phyloP scores from a whole-genome alignment of 805 yeast genomes.

The Starmerella powellii region DNA sequence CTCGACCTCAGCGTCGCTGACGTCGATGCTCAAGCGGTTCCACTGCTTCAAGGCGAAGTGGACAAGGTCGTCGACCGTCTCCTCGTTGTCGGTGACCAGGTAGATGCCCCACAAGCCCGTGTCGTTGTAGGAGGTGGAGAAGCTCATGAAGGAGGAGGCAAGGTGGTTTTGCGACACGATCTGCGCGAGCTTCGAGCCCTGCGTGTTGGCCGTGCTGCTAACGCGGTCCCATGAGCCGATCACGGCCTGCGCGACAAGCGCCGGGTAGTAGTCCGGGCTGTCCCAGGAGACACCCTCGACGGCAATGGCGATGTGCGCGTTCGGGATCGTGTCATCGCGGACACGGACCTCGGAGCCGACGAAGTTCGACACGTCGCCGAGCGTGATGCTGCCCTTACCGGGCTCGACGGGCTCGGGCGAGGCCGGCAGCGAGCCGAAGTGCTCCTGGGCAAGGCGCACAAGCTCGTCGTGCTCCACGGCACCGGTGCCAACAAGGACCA shows the following conservation, averaged over 20 bases:
- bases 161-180: slow-evolving; percentile 50
- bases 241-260: slow-evolving; percentile 90
- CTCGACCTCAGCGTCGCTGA: slow-evolving; percentile 75
- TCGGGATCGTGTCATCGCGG: slow-evolving; percentile 71
- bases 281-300: slow-evolving; percentile 99
- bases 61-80: slow-evolving; percentile 53
- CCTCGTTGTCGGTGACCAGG: slow-evolving; percentile 66
- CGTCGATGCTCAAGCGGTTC: slow-evolving; percentile 72
- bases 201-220: slow-evolving; percentile 65
- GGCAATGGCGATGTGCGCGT: slow-evolving; percentile 83
- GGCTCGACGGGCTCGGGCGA: slow-evolving; percentile 47
- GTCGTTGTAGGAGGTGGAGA: slow-evolving; percentile 93
- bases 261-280: slow-evolving; percentile 88
- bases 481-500: slow-evolving; percentile 95
- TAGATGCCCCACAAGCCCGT: slow-evolving; percentile 97
- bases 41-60: slow-evolving; percentile 76
- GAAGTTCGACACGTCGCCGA: slow-evolving; percentile 60
- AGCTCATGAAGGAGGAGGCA: slow-evolving; percentile 92
- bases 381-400: slow-evolving; percentile 53
- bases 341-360: slow-evolving; percentile 77
- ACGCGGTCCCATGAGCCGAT: slow-evolving; percentile 97
- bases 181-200: slow-evolving; percentile 72
- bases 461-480: slow-evolving; percentile 79
- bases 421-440: slow-evolving; percentile 43
- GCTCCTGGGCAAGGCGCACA: slow-evolving; percentile 59